Base-by-base conservation (phyloP, 306 rosid species). In the Elaeagnus macrophylla region DNA sequence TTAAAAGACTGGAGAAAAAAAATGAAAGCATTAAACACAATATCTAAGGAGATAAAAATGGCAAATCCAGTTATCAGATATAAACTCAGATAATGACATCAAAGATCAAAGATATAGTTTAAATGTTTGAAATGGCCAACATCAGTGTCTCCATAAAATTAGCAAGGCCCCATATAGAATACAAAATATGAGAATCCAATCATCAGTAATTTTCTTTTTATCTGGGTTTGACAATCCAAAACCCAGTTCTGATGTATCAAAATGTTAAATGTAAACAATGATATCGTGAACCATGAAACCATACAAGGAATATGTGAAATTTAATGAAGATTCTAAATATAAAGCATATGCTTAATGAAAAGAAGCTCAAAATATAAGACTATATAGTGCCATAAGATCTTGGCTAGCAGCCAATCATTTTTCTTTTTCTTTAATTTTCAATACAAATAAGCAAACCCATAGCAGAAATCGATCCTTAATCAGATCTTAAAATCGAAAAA, bases 401-500 rank as follows among this genome's bases (percentile, higher is more conserved):
- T 25, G 32, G 32, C 32, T 25, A 2, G 4, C 4, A 3, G 32
- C 32, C 32, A 25, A 2, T 25, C 32, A 25, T 2, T 25, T 25
- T 25, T 25, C 3, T 25, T 25, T 1, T 25, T 25, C 4, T 25
- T 25, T 2, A 25, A 25, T 2, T 25, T 25, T 25, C n/a, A 8
- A 43, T 14, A 8, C 7, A 36, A 8, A 49, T n/a, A 6, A 37
- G 39, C 7, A n/a, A 65, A 51, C 59, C 53, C 62, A 67, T 75
- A 64, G 69, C 70, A 67, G 49, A 25, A 25, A 25, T 25, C 16
- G 6, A 7, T 25, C 36, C 48, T 12, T 2, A 60, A 61, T 40
- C 68, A 72, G 86, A 82, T 85, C 89, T 68, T 66, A 46, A 8
- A 40, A 25, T 25, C 32, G 1, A 5, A 25, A 25, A 25, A 25